Conservation (phyloP, 768 basidiomycete genomes). For the Ramaria rubella region DNA sequence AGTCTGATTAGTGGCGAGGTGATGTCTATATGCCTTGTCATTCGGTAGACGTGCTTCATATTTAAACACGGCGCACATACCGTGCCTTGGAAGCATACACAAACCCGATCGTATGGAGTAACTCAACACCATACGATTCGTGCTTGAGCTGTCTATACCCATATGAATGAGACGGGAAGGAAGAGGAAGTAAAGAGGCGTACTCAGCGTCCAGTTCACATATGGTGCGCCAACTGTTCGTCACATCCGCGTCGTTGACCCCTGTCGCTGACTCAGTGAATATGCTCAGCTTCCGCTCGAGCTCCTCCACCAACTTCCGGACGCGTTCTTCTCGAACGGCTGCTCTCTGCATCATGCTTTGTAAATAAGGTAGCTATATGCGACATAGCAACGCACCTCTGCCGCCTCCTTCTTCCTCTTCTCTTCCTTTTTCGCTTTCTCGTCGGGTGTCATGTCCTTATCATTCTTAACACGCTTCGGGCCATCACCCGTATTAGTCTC, state of each 20-base stretch:
- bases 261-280: conserved; percentile 76
- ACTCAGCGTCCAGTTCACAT: conserved; percentile 79
- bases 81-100: conserved; percentile 70
- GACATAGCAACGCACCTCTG: conserved; percentile 47
- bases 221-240: conserved; percentile 68
- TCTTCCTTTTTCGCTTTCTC: conserved; percentile 53
- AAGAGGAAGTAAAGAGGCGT: conserved; percentile 24
- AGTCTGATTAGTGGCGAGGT: conserved; percentile 63
- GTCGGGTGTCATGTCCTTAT: conserved; percentile 42
- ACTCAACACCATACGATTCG: conserved; percentile 83
- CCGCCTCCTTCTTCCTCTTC: conserved; percentile 40
- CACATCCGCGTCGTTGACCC: conserved; percentile 60
- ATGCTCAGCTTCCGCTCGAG: conserved; percentile 79
- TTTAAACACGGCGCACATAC: background rate
- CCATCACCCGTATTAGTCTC: conserved; percentile 50
- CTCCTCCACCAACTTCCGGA: conserved; percentile 69
- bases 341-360: conserved; percentile 51
- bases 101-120: conserved; percentile 80
- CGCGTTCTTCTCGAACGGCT: conserved; percentile 66
- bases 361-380: conserved; percentile 3
- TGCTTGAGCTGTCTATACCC: conserved; percentile 62
- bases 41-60: background rate
- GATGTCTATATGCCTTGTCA: conserved; percentile 44
- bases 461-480: conserved; percentile 42
- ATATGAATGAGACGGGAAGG: background rate